Conservation (phyloP, 345 rosid species). For the Eucalyptus erythrocorys region DNA sequence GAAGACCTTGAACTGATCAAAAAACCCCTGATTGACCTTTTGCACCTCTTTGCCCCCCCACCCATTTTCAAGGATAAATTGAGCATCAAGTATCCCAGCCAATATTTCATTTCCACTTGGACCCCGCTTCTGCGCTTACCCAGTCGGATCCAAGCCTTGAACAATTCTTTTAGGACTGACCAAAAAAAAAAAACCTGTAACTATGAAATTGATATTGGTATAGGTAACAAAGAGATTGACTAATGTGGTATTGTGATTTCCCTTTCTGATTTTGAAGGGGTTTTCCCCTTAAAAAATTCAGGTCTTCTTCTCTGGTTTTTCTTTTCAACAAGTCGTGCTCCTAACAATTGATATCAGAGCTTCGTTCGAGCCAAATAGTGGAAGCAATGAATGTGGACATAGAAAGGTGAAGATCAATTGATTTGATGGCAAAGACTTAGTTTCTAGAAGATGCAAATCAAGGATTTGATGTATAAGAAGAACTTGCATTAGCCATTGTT, state of each 20-base stretch:
- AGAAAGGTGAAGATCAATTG: not conserved
- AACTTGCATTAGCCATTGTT: not conserved
- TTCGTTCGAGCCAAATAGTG: no score
- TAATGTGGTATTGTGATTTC: no score
- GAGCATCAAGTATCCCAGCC: constrained; percentile 12
- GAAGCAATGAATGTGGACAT: not conserved
- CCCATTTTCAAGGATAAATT: constrained; percentile 10
- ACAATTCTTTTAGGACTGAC: not conserved
- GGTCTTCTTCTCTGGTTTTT: not conserved
- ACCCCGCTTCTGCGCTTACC: not conserved
- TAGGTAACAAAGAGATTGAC: not conserved
- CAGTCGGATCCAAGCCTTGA: not conserved
- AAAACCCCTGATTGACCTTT: not conserved
- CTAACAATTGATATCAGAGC: not conserved
- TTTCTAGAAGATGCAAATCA: not conserved
- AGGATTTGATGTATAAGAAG: not conserved
- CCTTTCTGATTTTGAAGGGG: no score
- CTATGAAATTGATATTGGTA: not conserved
- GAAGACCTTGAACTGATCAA: constrained; percentile 2
- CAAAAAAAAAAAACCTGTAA: no score
- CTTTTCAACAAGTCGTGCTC: not conserved
- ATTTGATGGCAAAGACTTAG: not conserved
- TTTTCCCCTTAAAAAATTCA: not conserved
- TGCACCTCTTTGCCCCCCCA: constrained; percentile 1
- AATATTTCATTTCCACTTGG: constrained; percentile 16